Percentiles rank a stretch among this genome's conserved stretches.
These are phyloP conservation scores for Cryptococcus amylolentus DNA, from an alignment of 1,284 basidiomycete species.

Conservation along the genomic window DNA sequence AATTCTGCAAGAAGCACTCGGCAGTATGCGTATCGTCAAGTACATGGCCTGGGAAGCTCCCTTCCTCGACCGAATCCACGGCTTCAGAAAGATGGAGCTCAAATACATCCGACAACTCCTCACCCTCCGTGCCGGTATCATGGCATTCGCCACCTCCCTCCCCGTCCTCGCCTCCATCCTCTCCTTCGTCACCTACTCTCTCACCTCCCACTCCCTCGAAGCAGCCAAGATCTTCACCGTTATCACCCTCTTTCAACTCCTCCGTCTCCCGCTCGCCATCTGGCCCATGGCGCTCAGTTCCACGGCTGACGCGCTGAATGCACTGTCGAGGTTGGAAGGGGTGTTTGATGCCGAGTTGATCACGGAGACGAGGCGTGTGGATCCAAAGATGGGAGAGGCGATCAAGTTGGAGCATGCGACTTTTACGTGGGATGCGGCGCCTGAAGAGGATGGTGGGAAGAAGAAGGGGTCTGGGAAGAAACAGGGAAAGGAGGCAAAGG, in stretches of 20 bases:
- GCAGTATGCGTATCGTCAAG: constrained; percentile 85
- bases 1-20: constrained; percentile 59
- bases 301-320: constrained; percentile 73
- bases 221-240: constrained; percentile 67
- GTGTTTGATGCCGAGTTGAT: constrained; percentile 76
- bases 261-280: constrained; percentile 48
- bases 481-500: constrained; percentile 29
- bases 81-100: constrained; percentile 71
- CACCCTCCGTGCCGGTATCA: constrained; percentile 51
- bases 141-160: constrained; percentile 55
- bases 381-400: constrained; percentile 57
- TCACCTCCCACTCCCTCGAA: constrained; percentile 64
- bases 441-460: constrained; percentile 54
- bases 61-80: constrained; percentile 63
- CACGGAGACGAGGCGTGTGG: constrained; percentile 55
- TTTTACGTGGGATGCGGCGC: constrained; percentile 77
- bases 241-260: constrained; percentile 68
- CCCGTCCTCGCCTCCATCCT: constrained; percentile 79
- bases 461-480: constrained; percentile 14
- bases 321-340: constrained; percentile 62
- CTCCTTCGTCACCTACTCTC: constrained; percentile 76
- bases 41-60: constrained; percentile 60
- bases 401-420: constrained; percentile 63
- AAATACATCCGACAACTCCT: constrained; percentile 72
- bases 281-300: constrained; percentile 70